Evolutionary conservation across 75 land plant genomes (phyloP).

Genomic region (Isoetes taiwanensis): DNA sequence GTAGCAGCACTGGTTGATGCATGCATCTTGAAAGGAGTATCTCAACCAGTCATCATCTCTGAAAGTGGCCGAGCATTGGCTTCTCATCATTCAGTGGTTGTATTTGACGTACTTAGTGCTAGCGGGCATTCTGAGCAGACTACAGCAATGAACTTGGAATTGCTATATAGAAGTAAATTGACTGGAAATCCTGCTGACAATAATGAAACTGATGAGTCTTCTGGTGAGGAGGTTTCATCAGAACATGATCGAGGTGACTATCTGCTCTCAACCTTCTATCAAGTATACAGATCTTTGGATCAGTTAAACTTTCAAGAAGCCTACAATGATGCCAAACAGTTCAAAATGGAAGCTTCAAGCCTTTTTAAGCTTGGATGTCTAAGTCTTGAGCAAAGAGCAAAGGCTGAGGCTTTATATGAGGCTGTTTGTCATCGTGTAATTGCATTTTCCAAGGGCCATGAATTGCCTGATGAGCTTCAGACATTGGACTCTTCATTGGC

Average conservation of each 20-base stretch:
- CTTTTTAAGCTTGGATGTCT: conserved; percentile 33
- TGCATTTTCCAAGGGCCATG: conserved; percentile 10
- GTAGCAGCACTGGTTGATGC: conserved; percentile 36
- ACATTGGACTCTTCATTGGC: conserved; percentile 13
- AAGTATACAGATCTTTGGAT: conserved; percentile 17
- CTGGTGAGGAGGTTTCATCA: no score
- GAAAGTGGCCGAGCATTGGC: conserved; percentile 45
- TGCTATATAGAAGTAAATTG: no score
- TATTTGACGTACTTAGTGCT: conserved; percentile 33
- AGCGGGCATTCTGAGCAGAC: conserved; percentile 9
- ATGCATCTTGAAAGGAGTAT: conserved; percentile 29
- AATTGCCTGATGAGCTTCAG: conserved; percentile 23
- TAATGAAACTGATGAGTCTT: no score
- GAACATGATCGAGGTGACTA: conserved; percentile 30
- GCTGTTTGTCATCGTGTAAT: conserved; percentile 21
- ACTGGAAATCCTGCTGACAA: no score
- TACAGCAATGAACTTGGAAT: neutral
- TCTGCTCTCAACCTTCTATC: conserved; percentile 22
- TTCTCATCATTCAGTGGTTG: conserved; percentile 36
- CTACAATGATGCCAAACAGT: conserved; percentile 35
- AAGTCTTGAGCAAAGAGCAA: conserved; percentile 36
- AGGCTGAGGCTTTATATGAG: conserved; percentile 30
- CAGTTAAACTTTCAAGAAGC: conserved; percentile 19
- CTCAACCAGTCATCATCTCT: conserved; percentile 27
- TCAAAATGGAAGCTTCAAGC: conserved; percentile 18